A percentile compares a stretch with the other conserved stretches of the same genome.
Conservation (phyloP, 306 rosid species). For the Echinosophora koreensis region DNA sequence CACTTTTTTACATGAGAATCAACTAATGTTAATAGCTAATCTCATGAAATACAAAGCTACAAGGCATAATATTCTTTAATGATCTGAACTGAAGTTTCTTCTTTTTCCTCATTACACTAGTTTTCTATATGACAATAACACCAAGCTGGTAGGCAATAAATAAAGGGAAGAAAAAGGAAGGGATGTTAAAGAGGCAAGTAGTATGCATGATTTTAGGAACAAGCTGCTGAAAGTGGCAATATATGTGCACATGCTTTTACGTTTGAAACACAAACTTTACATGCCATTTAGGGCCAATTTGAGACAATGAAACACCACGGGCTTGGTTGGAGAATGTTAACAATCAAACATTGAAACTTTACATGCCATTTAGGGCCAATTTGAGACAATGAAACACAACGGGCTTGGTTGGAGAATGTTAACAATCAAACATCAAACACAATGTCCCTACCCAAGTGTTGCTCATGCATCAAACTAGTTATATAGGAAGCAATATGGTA, state of each 20-base stretch:
- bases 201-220: neutral
- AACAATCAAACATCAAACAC: neutral
- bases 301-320: neutral
- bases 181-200: constrained; percentile 4
- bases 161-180: neutral
- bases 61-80: neutral
- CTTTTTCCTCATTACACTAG: neutral
- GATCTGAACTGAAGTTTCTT: neutral
- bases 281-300: neutral
- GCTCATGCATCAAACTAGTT: too few species aligned
- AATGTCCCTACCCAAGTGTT: too few species aligned
- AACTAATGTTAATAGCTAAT: constrained; percentile 3
- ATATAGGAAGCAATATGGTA: too few species aligned
- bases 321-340: neutral
- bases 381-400: neutral
- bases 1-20: neutral
- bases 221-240: constrained; percentile 4
- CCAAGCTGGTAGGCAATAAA: neutral
- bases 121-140: constrained; percentile 11
- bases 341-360: neutral
- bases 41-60: neutral
- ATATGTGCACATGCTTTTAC: neutral
- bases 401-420: neutral
- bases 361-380: neutral
- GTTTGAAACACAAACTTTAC: neutral